These are phyloP conservation scores for Eucalyptus polyanthemos DNA, from an alignment of 345 rosid genomes.

Conservation along the genomic window DNA sequence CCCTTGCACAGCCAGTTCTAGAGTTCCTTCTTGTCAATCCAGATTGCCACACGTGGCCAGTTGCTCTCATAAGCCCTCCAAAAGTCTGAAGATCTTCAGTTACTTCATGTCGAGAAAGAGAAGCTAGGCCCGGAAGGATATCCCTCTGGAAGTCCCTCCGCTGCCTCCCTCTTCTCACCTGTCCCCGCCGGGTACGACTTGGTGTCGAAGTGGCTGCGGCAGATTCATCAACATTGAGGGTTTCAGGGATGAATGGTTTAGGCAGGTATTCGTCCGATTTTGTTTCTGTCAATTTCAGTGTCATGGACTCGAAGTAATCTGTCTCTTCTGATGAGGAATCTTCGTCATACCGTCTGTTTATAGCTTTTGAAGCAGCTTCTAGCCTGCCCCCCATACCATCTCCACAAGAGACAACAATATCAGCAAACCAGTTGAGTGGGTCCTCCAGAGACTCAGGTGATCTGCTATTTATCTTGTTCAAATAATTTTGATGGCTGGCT, in stretches of 20 bases:
- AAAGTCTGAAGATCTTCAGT: conserved; percentile 92
- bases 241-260: conserved; percentile 53
- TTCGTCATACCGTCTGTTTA: conserved; percentile 12
- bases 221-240: conserved; percentile 38
- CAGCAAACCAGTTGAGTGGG: conserved; percentile 78
- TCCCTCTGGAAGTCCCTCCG: conserved; percentile 98
- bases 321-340: conserved; percentile 35
- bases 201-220: conserved; percentile 19
- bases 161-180: conserved; percentile 89
- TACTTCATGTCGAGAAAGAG: conserved; percentile 85
- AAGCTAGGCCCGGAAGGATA: conserved; percentile 88
- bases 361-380: conserved; percentile 16
- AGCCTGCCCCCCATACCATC: conserved; percentile 32
- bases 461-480: conserved; percentile 16
- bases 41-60: conserved; percentile 60
- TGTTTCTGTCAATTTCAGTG: conserved; percentile 44
- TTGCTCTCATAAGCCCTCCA: conserved; percentile 83
- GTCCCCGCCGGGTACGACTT: conserved; percentile 64
- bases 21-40: conserved; percentile 71
- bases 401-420: conserved; percentile 40
- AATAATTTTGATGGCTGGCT: neutral
- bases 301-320: conserved; percentile 85
- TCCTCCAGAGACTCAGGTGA: conserved; percentile 24
- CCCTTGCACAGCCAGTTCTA: conserved; percentile 61
- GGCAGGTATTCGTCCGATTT: conserved; percentile 87